Evolutionary conservation across 192 early-diverging fungal species (phyloP), one percentile per base, ranked within the genome.

Genomic region (Coemansia sp.): DNA sequence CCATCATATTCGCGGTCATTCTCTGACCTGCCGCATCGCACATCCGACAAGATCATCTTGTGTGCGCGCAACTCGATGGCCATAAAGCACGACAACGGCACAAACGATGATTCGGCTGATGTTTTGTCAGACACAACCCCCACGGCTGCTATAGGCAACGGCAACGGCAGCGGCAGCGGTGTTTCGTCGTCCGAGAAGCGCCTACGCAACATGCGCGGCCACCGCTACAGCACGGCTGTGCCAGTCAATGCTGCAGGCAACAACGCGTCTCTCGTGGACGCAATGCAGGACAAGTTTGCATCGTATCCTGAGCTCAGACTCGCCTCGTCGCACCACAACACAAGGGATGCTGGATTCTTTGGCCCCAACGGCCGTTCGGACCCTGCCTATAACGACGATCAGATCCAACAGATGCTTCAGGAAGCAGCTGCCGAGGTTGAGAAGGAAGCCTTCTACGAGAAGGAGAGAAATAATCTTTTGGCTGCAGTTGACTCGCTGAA

Each of bases 301-400:
- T 77, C 78, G 56, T 81, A 75, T 21, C 78, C 78, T 12, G 78
- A 81, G 63, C 70, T 81, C 63, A 72, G 73, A 1, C 61, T 79
- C 12, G 69, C 69, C 7, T 63, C 74, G 26, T 71, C 74, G 40
- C 19, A 54, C 7, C 61, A 32, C n/a, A 13, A 18, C 56, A 23
- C 62, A 11, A 50, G 41, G 48, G 21, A 58, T 37, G 41, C 43
- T n/a, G 57, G 57, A 3, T 54, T 32, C 2, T 23, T 48, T 41
- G 59, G 18, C 38, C 43, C 48, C 53, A 61, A 54, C 65, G 61
- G 62, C 19, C 49, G 61, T 4, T 63, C 69, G 49, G 52, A 37
- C 40, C 61, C 71, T 4, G n/a, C 42, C n/a, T 72, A 72, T 39
- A 64, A 71, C 65, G 72, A 70, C 58, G 69, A 68, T 38, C 76